Base-by-base conservation (phyloP, 2,329 filamentous ascomycete genomes). In the Phyllosticta citrichinensis region DNA sequence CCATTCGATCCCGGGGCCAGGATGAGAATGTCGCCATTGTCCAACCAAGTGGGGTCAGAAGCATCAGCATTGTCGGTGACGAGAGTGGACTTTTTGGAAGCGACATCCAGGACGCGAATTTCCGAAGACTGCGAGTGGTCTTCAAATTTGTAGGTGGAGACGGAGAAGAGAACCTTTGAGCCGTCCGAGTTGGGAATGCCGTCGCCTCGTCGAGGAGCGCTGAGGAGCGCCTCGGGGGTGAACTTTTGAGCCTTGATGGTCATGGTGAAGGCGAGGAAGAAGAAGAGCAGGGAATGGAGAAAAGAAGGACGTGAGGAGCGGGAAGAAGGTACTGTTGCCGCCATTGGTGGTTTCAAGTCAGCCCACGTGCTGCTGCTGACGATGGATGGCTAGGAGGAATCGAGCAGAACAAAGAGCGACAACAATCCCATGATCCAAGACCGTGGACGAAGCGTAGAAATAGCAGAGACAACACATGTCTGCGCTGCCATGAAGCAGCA, bases 81-180 rank as follows among this genome's bases (percentile, higher is more conserved):
- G 12, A 86, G 73, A 3, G 79, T 83, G 3, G 86, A 86, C 57
- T 87, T 80, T 35, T 87, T 86, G 8, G 82, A 83, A 54, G 81
- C 76, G 62, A 91, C 79, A 66, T 93, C 85, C 51, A 96, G 76
- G 25, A 93, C 73, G 19, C 86, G 83, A 66, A 88, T 86, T 75
- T 91, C 86, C 63, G 78, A 80, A 5, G 80, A 82, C 70, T 87
- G 87, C 55, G 80, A 79, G 70, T 95, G 90, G 0, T 83, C 80
- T 50, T 87, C 80, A 73, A 96, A 96, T 5, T 85, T 92, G 73
- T 96, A 96, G 1, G 86, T 84, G 0, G 87, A 89, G 17, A 85
- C 82, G 52, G 84, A 84, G 69, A 87, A 91, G 27, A 91, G 74
- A 55, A 87, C 79, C 62, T 82, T 78, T 59, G 82, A 83, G 52